Evolutionary conservation across 306 rosid genomes (phyloP), one percentile per base, ranked within the genome.

Genomic region (Quercus ilex): DNA sequence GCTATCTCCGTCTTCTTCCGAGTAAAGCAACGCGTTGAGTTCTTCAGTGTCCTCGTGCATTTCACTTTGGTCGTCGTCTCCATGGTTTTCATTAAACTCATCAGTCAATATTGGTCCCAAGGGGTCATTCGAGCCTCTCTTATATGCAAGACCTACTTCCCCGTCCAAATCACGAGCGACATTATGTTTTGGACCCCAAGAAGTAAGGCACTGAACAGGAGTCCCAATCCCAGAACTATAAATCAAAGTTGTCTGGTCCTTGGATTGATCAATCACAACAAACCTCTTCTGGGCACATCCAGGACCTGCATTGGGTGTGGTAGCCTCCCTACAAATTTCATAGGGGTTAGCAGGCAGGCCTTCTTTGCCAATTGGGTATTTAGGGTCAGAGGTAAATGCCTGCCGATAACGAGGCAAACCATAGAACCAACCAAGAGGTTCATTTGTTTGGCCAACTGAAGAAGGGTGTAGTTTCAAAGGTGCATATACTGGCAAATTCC

Each of bases 21-120:
- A 96, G 86, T 91, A 91, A 41, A 96, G 97, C 81, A 96, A 84
- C 8, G 99, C 99, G 76, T 96, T 85, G 69, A 96, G 92, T 80
- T 96, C 99, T 74, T 96, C 98, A 0, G 99, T 88, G 82, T 96
- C 97, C 77, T 93, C 98, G 26, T 85, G 98, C 97, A 95, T 91
- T 89, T 92, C 99, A 21, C 96, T 92, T 76, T 91, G 86, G 33
- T 59, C 80, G n/a, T 81, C 92, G 14, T 58, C 80, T 73, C 77
- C 90, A 53, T 77, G 87, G 43, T 76, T 90, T 62, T 83, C 89
- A 63, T 74, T 83, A 30, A 68, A 84, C 69, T 90, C 91, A 43
- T 81, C 85, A 1, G 82, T 84, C 80, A 86, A 79, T 70, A 78
- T 71, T 38, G 88, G 86, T 65, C 88, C 93, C 11, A 74, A 72